A percentile compares a stretch with the other conserved stretches of the same genome.
phyloP scores from a whole-genome alignment of 1,284 basidiomycete genomes.

The Chondrostereum purpureum region DNA sequence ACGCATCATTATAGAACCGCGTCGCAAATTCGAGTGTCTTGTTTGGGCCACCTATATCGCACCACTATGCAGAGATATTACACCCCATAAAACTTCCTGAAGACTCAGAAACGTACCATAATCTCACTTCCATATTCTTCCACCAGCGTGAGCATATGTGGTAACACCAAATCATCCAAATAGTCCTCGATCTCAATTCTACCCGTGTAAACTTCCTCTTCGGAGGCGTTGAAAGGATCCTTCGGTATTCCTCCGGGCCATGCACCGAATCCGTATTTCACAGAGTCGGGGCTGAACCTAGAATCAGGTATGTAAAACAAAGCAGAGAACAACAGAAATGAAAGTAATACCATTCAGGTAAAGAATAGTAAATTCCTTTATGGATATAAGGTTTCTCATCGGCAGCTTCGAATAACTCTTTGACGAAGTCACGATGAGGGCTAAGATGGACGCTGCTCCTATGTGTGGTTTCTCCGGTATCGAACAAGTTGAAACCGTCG shows the following conservation, averaged over 20 bases:
- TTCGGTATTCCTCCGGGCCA: constrained; percentile 52
- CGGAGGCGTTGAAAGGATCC: constrained; percentile 41
- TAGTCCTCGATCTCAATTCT: constrained; percentile 43
- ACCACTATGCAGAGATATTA: constrained; percentile 33
- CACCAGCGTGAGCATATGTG: constrained; percentile 51
- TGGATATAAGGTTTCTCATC: constrained; percentile 45
- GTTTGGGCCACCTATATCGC: constrained; percentile 56
- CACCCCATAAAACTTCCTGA: background rate
- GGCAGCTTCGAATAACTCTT: constrained; percentile 46
- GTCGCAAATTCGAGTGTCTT: constrained; percentile 40
- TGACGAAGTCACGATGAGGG: constrained; percentile 46
- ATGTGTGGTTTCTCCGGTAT: constrained; percentile 44
- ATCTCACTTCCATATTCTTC: constrained; percentile 48
- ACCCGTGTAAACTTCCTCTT: constrained; percentile 51
- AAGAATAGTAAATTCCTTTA: constrained; percentile 45
- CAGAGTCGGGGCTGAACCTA: constrained; percentile 51
- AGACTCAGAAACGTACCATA: constrained; percentile 31
- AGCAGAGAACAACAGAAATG: background rate
- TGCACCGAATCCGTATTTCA: constrained; percentile 39
- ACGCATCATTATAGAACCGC: constrained; percentile 45
- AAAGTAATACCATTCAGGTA: constrained; percentile 40
- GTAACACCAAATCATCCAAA: constrained; percentile 44
- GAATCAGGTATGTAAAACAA: background rate
- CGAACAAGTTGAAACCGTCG: constrained; percentile 47
- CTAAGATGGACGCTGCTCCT: constrained; percentile 42